Percentiles rank a stretch among this genome's conserved stretches.
phyloP scores from a whole-genome alignment of 2,329 filamentous ascomycete species.

The Fusarium tuaranense region DNA sequence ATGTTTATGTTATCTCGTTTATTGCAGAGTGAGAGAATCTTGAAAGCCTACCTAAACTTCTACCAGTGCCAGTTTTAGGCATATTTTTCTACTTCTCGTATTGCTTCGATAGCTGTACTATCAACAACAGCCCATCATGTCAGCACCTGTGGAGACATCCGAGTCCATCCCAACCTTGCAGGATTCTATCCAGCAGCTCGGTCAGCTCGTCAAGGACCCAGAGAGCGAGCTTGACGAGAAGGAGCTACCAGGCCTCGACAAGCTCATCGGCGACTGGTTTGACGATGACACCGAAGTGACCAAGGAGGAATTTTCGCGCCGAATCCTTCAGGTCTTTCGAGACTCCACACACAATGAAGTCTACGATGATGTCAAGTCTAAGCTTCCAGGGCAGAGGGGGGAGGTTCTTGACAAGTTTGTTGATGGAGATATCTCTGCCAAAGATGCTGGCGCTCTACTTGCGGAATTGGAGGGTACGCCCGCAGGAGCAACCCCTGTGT shows the following conservation, averaged over 20 bases:
- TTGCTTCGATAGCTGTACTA: not conserved
- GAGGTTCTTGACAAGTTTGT: not conserved
- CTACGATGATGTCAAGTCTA: not conserved
- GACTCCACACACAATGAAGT: not conserved
- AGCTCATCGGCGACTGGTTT: not conserved
- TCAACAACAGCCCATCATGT: not conserved
- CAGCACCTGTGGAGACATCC: not conserved
- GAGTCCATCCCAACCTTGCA: not conserved
- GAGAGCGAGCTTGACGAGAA: not conserved
- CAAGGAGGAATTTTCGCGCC: not conserved
- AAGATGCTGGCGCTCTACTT: not conserved
- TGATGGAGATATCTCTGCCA: not conserved
- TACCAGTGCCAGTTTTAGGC: not conserved
- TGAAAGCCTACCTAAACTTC: not conserved
- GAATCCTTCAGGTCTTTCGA: not conserved
- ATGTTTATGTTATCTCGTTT: not conserved
- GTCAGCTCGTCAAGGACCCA: not conserved
- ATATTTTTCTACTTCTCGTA: not conserved
- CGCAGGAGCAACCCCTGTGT: not conserved
- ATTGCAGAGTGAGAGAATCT: not conserved
- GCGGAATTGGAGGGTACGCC: not conserved
- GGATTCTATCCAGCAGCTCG: not conserved
- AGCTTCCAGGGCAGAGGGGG: not conserved
- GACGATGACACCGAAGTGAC: not conserved
- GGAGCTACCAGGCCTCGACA: not conserved